These are phyloP conservation scores for Venturiaceae sp. DNA, from an alignment of 2,329 filamentous ascomycete genomes.

Conservation along the genomic window DNA sequence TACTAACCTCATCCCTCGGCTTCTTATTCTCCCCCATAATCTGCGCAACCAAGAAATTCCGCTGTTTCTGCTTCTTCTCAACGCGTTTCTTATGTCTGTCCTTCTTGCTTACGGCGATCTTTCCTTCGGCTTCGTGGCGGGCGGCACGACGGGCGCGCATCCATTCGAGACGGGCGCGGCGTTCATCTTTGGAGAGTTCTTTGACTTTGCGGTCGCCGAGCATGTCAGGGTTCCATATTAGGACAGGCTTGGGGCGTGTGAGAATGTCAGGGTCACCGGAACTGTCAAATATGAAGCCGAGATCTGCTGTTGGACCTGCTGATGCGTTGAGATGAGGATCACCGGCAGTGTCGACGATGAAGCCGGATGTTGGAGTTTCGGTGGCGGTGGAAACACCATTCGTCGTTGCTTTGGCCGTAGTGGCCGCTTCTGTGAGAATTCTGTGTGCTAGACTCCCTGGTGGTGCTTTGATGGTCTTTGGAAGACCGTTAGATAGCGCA, in stretches of 20 bases:
- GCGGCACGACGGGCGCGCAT: slow-evolving; percentile 1
- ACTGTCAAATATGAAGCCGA: slow-evolving; percentile 2
- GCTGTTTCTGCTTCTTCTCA: slow-evolving; percentile 4
- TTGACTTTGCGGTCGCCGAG: slow-evolving; percentile 4
- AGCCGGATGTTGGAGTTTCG: background rate
- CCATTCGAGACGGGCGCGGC: background rate
- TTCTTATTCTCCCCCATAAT: background rate
- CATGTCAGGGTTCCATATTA: slow-evolving; percentile 2
- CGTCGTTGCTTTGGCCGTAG: background rate
- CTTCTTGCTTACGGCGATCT: background rate
- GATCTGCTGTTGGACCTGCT: background rate
- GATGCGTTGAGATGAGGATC: background rate
- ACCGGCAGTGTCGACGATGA: background rate
- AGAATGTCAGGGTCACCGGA: background rate
- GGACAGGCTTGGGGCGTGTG: background rate
- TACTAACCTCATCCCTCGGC: background rate
- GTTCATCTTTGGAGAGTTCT: slow-evolving; percentile 3
- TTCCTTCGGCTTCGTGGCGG: background rate
- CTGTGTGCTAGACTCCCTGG: background rate
- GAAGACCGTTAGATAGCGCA: background rate
- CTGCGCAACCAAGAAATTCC: background rate
- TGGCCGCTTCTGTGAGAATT: background rate
- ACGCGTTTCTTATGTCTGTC: background rate
- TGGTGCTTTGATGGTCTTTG: background rate
- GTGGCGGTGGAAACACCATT: background rate